Conservation (phyloP, 1,139 yeast genomes). For the Kodamaea fungicola region DNA sequence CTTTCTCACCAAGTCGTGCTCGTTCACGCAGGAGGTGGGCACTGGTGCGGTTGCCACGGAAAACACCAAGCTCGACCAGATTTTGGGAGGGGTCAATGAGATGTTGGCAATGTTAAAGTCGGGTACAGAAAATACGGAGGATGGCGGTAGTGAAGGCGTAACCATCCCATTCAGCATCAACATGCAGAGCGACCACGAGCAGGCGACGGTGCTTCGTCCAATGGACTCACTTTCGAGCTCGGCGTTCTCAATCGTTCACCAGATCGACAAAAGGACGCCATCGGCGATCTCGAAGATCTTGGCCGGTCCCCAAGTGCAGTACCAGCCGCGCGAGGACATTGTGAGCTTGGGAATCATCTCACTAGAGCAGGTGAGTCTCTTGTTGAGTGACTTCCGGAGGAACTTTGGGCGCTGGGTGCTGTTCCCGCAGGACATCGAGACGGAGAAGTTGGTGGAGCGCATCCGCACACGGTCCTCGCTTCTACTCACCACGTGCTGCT, state of each 20-base stretch:
- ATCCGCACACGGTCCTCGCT: constrained; percentile 57
- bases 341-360: constrained; percentile 50
- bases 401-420: constrained; percentile 79
- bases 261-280: constrained; percentile 34
- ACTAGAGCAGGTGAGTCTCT: constrained; percentile 43
- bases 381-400: constrained; percentile 58
- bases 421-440: constrained; percentile 54
- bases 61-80: constrained; percentile 19
- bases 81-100: constrained; percentile 33
- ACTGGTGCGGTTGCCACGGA: constrained; percentile 7
- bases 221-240: constrained; percentile 42
- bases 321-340: constrained; percentile 26
- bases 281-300: constrained; percentile 43
- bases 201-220: constrained; percentile 19
- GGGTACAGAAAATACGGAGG: background rate
- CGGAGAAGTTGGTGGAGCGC: constrained; percentile 49
- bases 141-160: no score
- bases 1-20: constrained; percentile 49
- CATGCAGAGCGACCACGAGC: constrained; percentile 2
- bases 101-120: constrained; percentile 23
- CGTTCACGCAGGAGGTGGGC: constrained; percentile 30
- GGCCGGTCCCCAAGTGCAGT: constrained; percentile 4
- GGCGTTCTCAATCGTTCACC: constrained; percentile 47
- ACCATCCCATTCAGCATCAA: no score
- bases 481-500: constrained; percentile 63